Percentiles rank a stretch among this genome's conserved stretches.
Conservation (phyloP, 257 asterid genomes). For the Solanum habrochaites region DNA sequence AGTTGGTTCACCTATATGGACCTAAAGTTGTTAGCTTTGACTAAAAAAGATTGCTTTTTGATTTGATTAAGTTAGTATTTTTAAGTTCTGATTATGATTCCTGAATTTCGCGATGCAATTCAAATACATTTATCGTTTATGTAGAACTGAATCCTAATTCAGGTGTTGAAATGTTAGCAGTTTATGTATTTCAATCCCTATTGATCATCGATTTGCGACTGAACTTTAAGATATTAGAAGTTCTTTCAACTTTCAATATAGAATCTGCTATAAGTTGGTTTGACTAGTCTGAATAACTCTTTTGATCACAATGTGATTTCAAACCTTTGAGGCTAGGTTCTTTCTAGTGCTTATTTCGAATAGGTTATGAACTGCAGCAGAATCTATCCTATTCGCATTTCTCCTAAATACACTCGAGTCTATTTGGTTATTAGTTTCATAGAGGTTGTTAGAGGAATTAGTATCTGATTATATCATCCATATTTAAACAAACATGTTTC, state of each 20-base stretch:
- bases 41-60: neutral
- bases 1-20: constrained; percentile 7
- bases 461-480: neutral
- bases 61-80: neutral
- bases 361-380: neutral
- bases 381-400: neutral
- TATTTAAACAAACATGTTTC: neutral
- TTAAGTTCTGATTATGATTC: neutral
- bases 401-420: neutral
- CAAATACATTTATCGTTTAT: neutral
- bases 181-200: neutral
- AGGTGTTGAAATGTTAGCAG: neutral
- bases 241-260: neutral
- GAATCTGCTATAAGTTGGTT: neutral
- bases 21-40: neutral
- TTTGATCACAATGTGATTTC: neutral
- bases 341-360: neutral
- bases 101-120: neutral
- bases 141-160: neutral
- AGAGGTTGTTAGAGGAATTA: neutral
- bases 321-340: neutral
- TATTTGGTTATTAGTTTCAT: neutral
- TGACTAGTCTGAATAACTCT: neutral
- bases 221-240: neutral
- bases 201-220: neutral